Base-by-base conservation (phyloP, 2,329 filamentous ascomycete genomes). In the Tolypocladium tropicale region DNA sequence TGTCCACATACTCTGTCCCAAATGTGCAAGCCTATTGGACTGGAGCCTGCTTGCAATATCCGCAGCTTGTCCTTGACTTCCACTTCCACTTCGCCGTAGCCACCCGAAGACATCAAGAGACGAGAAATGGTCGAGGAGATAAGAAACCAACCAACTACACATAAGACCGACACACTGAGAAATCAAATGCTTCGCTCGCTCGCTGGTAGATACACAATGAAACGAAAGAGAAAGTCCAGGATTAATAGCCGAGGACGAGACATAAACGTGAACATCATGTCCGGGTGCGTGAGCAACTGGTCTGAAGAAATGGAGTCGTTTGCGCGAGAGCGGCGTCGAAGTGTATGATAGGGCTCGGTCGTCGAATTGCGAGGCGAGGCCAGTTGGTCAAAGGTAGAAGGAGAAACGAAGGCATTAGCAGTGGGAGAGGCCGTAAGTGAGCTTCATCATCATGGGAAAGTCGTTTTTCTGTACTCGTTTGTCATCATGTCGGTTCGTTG, bases 401-500 rank as follows among this genome's bases (percentile, higher is more conserved):
- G 43, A 58, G 58, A 62, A 64, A 60, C 55, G 52, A 63, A 66
- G 64, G 54, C 56, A 64, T 58, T 62, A 57, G 65, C 68, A 68
- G 67, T 68, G 55, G 62, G 62, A 64, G 63, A 56, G 55, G 63
- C 57, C 62, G 64, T 64, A 53, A 62, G 53, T 1, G 46, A 61
- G 53, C 51, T 61, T 70, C 66, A 60, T 71, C 63, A 68, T 75
- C 70, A 68, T 72, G 62, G 65, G 62, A 66, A 18, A 39, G 61
- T 67, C 63, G 53, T 57, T 59, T 65, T 65, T 64, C 67, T 64
- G 59, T 64, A 59, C 64, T 69, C 67, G 61, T 72, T 65, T 68
- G 59, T 70, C 67, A 75, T 69, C 68, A 72, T 64, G 68, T 71
- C 59, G 71, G 63, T 63, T 76, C 72, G 66, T 72, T 70, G 70